Base-by-base conservation (phyloP, 2,329 filamentous ascomycete species). In the Trichoderma koningiopsis region DNA sequence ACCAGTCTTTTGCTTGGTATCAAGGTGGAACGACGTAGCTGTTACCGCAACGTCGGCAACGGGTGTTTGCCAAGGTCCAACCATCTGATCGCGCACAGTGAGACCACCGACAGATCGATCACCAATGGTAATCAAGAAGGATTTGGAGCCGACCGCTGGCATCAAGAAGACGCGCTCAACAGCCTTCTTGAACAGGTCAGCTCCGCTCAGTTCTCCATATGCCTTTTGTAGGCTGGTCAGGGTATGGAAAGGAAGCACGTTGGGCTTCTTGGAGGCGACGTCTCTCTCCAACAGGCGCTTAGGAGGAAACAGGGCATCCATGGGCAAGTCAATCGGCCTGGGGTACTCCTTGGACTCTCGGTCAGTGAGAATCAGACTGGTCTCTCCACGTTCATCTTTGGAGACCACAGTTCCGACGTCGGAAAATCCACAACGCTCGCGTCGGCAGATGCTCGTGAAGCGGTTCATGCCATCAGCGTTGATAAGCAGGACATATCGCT, bases 1-100 rank as follows among this genome's bases (percentile, higher is more conserved):
- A 73, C 96, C 96, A 33, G 90, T 92, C 75, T 87, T 90, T 59
- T 91, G 86, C 70, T 91, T 92, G 19, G 86, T 83, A 19, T 84
- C 85, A 8, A 87, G 76, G 58, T 89, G 87, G 74, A 97, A 89
- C 2, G 93, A 91, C 0, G 93, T 95, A 0, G 92, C 89, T 27
- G 95, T 98, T 29, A 98, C 95, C 3, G 94, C 95, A 59, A 97
- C 94, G 79, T 99, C 94, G 4, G 96, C 91, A 16, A 98, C 94
- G 3, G 96, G 96, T 14, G 91, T 92, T 79, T 98, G 96, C 95
- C 95, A 98, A 62, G 92, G 93, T 1, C 96, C 96, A 66, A 97
- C 95, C 88, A 98, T 94, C 80, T 98, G 96, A 77, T 98, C 96
- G 72, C 94, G 88, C 11, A 91, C 89, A 8, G 93, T 94, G 69